Percentiles rank a stretch among this genome's conserved stretches.
Conservation (phyloP, 2,329 filamentous ascomycete species). For the Penicillium sp. region DNA sequence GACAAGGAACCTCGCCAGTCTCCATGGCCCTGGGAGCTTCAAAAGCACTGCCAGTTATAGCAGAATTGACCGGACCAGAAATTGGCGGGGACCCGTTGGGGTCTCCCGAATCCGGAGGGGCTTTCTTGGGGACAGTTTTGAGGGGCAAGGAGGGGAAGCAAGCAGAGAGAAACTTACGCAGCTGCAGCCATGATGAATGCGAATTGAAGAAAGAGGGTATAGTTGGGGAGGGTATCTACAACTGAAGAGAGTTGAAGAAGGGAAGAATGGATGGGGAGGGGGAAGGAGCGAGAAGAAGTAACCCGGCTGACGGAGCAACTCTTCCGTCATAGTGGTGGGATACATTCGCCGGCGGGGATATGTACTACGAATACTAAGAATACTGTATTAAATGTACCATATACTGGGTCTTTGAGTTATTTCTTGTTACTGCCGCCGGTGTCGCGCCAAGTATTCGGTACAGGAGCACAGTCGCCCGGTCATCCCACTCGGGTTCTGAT, state of each 20-base stretch:
- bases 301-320: slow-evolving; percentile 35
- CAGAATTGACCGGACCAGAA: not conserved
- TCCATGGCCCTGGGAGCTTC: not conserved
- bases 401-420: not conserved
- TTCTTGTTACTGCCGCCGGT: slow-evolving; percentile 16
- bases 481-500: slow-evolving; percentile 26
- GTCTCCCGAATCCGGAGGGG: not conserved
- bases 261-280: slow-evolving; percentile 20
- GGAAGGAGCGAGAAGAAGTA: slow-evolving; percentile 19
- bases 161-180: slow-evolving; percentile 42
- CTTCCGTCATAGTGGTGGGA: slow-evolving; percentile 38
- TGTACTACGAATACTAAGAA: not conserved
- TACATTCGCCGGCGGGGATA: slow-evolving; percentile 15
- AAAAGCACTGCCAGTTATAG: not conserved
- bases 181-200: slow-evolving; percentile 44
- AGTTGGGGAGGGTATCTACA: slow-evolving; percentile 14
- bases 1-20: not conserved
- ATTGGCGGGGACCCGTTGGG: slow-evolving; percentile 2
- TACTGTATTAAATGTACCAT: slow-evolving; percentile 3
- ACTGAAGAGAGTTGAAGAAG: slow-evolving; percentile 18
- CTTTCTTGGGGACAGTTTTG: not conserved
- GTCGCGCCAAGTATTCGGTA: slow-evolving; percentile 23
- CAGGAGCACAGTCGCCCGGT: slow-evolving; percentile 42
- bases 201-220: slow-evolving; percentile 20
- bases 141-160: not conserved